Base-by-base conservation (phyloP, 805 yeast genomes). In the Wickerhamiella sorbophila region DNA sequence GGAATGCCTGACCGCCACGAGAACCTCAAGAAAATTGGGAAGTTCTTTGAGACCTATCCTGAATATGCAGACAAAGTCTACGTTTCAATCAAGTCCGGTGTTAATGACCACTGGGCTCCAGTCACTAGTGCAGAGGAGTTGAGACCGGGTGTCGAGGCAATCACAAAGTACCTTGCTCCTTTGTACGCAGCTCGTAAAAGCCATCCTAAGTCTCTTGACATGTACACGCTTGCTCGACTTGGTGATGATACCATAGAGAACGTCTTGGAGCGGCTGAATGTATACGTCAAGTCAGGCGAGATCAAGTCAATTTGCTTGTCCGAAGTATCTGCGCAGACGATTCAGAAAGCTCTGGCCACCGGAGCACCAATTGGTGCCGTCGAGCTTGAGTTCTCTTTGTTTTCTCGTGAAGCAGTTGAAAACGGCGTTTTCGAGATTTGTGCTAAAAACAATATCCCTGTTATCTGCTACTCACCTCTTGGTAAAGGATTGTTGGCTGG, bases 401-500 rank as follows among this genome's bases (percentile, higher is more conserved):
- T 79, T 63, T 58, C 75, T n/a, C 70, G 73, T 36, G 82, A 79
- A 14, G 70, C 78, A 31, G 54, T 75, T 35, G 44, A 56, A 2
- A 75, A 80, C 55, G 94, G 88, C 1, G 67, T 80, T 17, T 70
- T 77, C 47, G 72, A 67, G 3, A 68, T 71, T 4, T 73, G 79
- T 48, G 67, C 71, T 17, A 74, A 77, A 46, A 59, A 68, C 27
- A 66, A 66, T 14, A 71, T 86, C 43, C 79, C 91, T 12, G 64
- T 83, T 24, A 65, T 83, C 44, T 82, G 86, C 20, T 86, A 86
- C 60, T 79, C 94, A 24, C 95, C 95, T 24, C 66, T 86, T 42
- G 79, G 86, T 8, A 70, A 82, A 52, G 95, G 95, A 1, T 63
- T 78, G 46, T 66, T 86, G 42, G 77, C 88, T 3, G 94, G 91